Conservation (phyloP, 2,329 filamentous ascomycete genomes). For the Chaetomiaceae sp. region DNA sequence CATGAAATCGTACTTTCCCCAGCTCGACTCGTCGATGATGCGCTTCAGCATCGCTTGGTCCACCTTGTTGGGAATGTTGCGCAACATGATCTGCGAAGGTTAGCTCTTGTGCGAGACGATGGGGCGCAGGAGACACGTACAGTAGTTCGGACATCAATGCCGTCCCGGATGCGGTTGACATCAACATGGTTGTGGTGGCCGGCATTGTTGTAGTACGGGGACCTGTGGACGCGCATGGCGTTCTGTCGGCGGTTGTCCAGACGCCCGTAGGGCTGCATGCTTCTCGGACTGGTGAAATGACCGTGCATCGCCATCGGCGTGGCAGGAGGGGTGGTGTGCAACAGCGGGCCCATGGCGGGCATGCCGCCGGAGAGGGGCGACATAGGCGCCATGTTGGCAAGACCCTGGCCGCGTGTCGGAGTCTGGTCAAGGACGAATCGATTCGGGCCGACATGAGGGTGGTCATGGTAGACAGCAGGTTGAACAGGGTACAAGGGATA, state of each 20-base stretch:
- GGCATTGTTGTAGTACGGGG: constrained; percentile 44
- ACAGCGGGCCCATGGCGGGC: constrained; percentile 28
- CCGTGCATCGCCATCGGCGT: constrained; percentile 33
- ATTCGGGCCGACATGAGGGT: constrained; percentile 27
- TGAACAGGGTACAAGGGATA: constrained; percentile 37
- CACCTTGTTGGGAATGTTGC: constrained; percentile 91
- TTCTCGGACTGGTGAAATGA: constrained; percentile 40
- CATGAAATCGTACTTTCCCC: constrained; percentile 87
- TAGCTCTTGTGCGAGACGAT: constrained; percentile 2
- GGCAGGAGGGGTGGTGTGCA: constrained; percentile 32
- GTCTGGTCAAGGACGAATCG: constrained; percentile 35
- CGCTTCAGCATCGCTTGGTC: constrained; percentile 71
- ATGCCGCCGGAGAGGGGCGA: constrained; percentile 19
- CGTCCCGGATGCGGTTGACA: constrained; percentile 55
- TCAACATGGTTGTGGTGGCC: constrained; percentile 61
- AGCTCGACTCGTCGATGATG: constrained; percentile 73
- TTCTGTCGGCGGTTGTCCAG: constrained; percentile 46
- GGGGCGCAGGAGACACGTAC: constrained; percentile 41
- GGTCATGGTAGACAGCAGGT: constrained; percentile 34
- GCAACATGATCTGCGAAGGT: constrained; percentile 73
- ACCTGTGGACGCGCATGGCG: constrained; percentile 42
- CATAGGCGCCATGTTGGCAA: constrained; percentile 27
- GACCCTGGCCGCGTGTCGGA: constrained; percentile 28
- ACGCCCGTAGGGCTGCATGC: constrained; percentile 33
- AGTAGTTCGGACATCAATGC: constrained; percentile 70